Percentiles rank a stretch among this genome's conserved stretches.
These are phyloP conservation scores for Penicillium hordei DNA, from an alignment of 2,329 filamentous ascomycete species.

Conservation along the genomic window DNA sequence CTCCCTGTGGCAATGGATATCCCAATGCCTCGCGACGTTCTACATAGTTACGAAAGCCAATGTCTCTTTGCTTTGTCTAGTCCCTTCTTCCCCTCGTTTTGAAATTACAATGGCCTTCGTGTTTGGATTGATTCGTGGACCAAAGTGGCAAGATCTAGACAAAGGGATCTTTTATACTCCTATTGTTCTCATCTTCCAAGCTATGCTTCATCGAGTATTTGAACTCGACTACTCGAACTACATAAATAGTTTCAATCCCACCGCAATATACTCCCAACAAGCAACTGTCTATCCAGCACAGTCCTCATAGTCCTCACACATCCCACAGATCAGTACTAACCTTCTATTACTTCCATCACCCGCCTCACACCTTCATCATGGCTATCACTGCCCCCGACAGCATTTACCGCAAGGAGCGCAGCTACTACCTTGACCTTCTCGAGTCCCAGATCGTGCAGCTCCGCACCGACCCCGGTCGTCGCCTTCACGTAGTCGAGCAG, in stretches of 20 bases:
- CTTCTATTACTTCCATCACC: background rate
- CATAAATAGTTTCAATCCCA: background rate
- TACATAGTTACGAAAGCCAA: background rate
- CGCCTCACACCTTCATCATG: background rate
- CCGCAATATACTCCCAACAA: background rate
- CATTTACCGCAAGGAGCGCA: background rate
- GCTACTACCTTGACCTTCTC: background rate
- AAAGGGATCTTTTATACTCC: background rate
- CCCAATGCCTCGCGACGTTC: background rate
- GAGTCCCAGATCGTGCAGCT: background rate
- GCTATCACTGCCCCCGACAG: background rate
- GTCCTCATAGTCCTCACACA: background rate
- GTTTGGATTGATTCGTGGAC: background rate
- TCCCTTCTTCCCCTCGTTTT: background rate
- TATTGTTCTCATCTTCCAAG: background rate
- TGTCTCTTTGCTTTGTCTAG: background rate
- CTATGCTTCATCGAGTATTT: background rate
- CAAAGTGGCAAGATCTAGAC: background rate
- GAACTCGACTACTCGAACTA: background rate
- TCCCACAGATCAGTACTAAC: background rate
- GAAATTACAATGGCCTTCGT: background rate
- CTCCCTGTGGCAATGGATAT: no score
- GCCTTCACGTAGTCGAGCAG: background rate
- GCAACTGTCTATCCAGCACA: background rate
- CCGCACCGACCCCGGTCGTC: background rate